A percentile compares a stretch with the other conserved stretches of the same genome.
Conservation (phyloP, 192 early-diverging fungal genomes). For the Pilobolus umbonatus region DNA sequence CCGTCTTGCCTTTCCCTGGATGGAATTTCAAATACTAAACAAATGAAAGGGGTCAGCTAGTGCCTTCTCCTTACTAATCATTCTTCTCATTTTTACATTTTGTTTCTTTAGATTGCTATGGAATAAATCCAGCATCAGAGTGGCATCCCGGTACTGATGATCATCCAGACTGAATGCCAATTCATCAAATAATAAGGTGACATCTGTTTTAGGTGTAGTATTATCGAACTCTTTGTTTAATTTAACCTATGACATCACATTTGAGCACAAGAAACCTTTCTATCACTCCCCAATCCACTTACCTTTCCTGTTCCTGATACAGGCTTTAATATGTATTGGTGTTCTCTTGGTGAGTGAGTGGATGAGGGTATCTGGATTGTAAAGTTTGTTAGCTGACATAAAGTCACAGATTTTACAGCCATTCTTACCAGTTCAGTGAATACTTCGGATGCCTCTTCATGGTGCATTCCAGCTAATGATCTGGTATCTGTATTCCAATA, state of each 20-base stretch:
- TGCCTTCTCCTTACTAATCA: conserved; percentile 47
- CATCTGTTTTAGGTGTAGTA: conserved; percentile 39
- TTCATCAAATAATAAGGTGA: conserved; percentile 67
- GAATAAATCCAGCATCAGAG: conserved; percentile 54
- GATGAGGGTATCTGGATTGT: conserved; percentile 41
- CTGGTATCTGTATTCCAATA: conserved; percentile 70
- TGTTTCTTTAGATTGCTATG: conserved; percentile 27
- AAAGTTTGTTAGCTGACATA: conserved; percentile 3
- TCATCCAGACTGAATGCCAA: conserved; percentile 74
- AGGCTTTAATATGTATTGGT: conserved; percentile 71
- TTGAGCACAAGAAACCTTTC: conserved; percentile 25
- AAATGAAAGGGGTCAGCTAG: background rate
- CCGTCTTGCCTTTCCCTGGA: conserved; percentile 63
- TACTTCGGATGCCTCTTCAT: conserved; percentile 4
- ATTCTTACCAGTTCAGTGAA: conserved; percentile 23
- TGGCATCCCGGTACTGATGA: conserved; percentile 63
- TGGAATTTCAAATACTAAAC: conserved; percentile 63
- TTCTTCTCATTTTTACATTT: conserved; percentile 3
- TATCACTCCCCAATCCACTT: background rate
- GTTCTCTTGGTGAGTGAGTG: conserved; percentile 38
- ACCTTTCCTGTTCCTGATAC: conserved; percentile 74
- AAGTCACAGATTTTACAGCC: background rate
- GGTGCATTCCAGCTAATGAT: conserved; percentile 7
- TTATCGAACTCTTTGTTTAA: conserved; percentile 20
- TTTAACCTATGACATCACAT: conserved; percentile 21